These are phyloP conservation scores for Starmerella apis DNA, from an alignment of 805 yeast genomes.

Conservation along the genomic window DNA sequence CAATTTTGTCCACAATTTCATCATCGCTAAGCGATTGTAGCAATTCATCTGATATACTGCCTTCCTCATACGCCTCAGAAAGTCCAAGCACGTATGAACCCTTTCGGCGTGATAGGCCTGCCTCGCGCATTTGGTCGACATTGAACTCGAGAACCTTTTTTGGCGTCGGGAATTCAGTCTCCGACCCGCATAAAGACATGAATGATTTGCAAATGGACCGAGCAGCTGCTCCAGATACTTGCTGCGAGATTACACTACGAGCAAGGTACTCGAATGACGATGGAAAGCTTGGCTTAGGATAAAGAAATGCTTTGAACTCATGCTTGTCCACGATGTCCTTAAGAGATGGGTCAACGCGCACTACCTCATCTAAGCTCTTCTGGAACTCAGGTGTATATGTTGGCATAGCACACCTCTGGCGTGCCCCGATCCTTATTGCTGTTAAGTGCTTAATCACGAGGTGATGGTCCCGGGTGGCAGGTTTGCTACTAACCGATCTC, in stretches of 20 bases:
- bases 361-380: slow-evolving; percentile 18
- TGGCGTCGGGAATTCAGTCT: slow-evolving; percentile 42
- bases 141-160: slow-evolving; percentile 35
- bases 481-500: not conserved
- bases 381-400: slow-evolving; percentile 17
- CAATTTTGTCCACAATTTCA: slow-evolving; percentile 30
- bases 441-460: not conserved
- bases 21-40: slow-evolving; percentile 26
- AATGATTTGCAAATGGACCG: slow-evolving; percentile 47
- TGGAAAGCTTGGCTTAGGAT: slow-evolving; percentile 5
- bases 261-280: slow-evolving; percentile 24
- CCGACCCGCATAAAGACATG: slow-evolving; percentile 28
- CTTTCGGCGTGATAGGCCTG: slow-evolving; percentile 64
- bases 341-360: slow-evolving; percentile 23
- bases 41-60: slow-evolving; percentile 26
- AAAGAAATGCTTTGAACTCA: slow-evolving; percentile 22
- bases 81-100: slow-evolving; percentile 58
- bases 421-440: not conserved
- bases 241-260: slow-evolving; percentile 31
- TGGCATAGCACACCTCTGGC: not conserved
- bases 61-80: slow-evolving; percentile 31
- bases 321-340: slow-evolving; percentile 10
- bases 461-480: not conserved
- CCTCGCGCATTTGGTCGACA: slow-evolving; percentile 43
- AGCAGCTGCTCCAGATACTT: slow-evolving; percentile 61